phyloP scores from a whole-genome alignment of 257 asterid genomes.

The Paraleonurus japonicus region DNA sequence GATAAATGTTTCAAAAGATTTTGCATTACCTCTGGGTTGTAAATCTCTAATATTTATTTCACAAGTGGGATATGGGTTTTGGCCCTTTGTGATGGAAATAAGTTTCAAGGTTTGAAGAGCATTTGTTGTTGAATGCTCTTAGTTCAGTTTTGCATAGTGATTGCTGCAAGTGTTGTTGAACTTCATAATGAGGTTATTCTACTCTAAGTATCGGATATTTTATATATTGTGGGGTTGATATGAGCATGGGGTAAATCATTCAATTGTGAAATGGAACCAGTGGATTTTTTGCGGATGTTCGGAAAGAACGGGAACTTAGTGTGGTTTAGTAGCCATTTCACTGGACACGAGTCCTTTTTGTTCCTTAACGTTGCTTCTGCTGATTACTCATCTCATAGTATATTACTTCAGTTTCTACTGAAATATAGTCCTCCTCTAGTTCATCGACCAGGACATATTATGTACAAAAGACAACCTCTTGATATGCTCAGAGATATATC shows the following conservation, averaged over 20 bases:
- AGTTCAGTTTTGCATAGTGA: conserved; percentile 3
- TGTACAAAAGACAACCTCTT: neutral
- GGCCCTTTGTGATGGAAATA: neutral
- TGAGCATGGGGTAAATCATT: neutral
- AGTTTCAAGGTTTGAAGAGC: neutral
- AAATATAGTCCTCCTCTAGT: neutral
- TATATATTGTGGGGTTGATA: neutral
- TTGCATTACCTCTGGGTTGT: conserved; percentile 2
- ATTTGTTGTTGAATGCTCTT: neutral
- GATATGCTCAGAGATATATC: neutral
- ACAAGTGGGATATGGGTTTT: neutral
- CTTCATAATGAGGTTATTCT: neutral
- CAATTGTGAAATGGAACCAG: neutral
- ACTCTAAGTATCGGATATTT: neutral
- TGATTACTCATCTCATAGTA: neutral
- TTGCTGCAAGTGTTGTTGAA: neutral
- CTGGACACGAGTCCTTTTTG: neutral
- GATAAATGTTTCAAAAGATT: neutral
- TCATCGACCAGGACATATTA: neutral
- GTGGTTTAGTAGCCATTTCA: conserved; percentile 8
- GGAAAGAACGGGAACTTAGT: neutral
- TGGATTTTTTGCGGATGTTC: neutral
- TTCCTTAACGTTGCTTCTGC: neutral
- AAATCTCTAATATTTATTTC: conserved; percentile 6
- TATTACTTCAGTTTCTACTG: neutral